phyloP scores from a whole-genome alignment of 768 basidiomycete genomes.

The Megacollybia marginata region DNA sequence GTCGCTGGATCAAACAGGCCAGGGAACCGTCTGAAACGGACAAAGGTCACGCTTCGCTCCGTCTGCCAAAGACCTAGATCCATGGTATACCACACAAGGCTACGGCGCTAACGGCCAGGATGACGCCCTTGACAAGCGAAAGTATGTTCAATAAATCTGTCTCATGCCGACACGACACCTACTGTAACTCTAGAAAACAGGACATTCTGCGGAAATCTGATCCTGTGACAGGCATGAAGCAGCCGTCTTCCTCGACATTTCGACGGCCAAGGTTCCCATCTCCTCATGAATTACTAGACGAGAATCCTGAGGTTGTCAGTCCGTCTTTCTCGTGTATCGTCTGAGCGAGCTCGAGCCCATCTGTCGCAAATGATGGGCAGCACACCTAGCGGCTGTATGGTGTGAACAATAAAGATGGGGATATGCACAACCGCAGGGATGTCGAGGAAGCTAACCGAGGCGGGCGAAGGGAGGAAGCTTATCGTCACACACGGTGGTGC shows the following conservation, averaged over 20 bases:
- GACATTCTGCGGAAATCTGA: conserved; percentile 64
- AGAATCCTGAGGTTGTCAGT: conserved; percentile 41
- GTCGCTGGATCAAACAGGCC: conserved; percentile 39
- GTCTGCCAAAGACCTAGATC: conserved; percentile 66
- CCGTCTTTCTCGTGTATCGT: conserved; percentile 63
- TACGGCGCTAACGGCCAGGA: conserved; percentile 14
- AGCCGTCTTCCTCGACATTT: conserved; percentile 24
- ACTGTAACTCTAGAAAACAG: conserved; percentile 35
- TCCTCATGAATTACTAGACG: conserved; percentile 11
- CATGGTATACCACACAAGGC: conserved; percentile 55
- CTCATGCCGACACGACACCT: background rate
- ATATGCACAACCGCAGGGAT: conserved; percentile 62
- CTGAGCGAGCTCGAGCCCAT: conserved; percentile 71
- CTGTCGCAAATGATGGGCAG: conserved; percentile 52
- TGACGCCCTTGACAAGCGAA: conserved; percentile 26
- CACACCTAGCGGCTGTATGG: conserved; percentile 64
- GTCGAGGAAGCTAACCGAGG: conserved; percentile 65
- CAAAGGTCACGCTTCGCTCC: conserved; percentile 72
- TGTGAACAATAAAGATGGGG: conserved; percentile 47
- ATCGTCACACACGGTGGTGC: conserved; percentile 5
- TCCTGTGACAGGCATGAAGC: conserved; percentile 68
- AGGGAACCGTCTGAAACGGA: conserved; percentile 44
- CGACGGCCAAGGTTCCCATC: conserved; percentile 12
- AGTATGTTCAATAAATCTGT: conserved; percentile 18
- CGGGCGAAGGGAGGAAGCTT: conserved; percentile 12